Evolutionary conservation across 2,329 filamentous ascomycete genomes (phyloP).

Genomic region (Alternaria conjuncta): DNA sequence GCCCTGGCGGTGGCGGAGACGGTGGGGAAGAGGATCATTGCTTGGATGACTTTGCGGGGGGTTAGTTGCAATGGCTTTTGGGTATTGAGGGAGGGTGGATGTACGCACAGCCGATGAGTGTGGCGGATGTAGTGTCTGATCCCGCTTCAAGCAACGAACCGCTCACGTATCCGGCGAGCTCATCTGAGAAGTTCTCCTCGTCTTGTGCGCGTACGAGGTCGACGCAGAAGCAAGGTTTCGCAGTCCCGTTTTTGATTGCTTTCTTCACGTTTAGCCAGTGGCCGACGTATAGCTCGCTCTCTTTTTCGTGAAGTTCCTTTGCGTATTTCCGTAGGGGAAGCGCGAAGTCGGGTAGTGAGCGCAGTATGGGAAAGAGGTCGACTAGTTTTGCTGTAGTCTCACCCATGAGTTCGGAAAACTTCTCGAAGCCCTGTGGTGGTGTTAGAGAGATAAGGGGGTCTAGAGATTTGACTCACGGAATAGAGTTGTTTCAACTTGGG

Average conservation of each 20-base stretch:
- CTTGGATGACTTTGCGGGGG: slow-evolving; percentile 26
- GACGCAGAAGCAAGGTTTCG: slow-evolving; percentile 31
- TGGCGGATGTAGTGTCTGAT: slow-evolving; percentile 36
- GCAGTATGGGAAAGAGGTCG: slow-evolving; percentile 56
- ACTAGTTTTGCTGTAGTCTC: slow-evolving; percentile 53
- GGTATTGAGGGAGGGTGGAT: neutral
- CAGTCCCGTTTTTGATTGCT: slow-evolving; percentile 16
- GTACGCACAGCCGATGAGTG: slow-evolving; percentile 27
- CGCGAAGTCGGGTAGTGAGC: slow-evolving; percentile 42
- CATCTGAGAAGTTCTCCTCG: slow-evolving; percentile 28
- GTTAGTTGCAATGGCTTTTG: neutral
- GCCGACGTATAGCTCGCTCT: slow-evolving; percentile 43
- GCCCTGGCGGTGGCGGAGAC: slow-evolving; percentile 27
- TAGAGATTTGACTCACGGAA: neutral
- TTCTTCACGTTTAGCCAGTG: slow-evolving; percentile 34
- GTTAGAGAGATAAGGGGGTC: slow-evolving; percentile 33
- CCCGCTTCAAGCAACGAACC: slow-evolving; percentile 39
- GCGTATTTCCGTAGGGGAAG: slow-evolving; percentile 50
- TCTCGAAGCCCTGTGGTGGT: slow-evolving; percentile 47
- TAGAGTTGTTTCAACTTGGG: slow-evolving; percentile 25
- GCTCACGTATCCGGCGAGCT: slow-evolving; percentile 28
- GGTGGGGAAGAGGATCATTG: slow-evolving; percentile 33
- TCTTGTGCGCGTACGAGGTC: slow-evolving; percentile 30
- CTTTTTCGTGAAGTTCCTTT: slow-evolving; percentile 52
- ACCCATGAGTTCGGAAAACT: slow-evolving; percentile 53